Conservation (phyloP, 768 basidiomycete species). For the Lactifluus echinatus region DNA sequence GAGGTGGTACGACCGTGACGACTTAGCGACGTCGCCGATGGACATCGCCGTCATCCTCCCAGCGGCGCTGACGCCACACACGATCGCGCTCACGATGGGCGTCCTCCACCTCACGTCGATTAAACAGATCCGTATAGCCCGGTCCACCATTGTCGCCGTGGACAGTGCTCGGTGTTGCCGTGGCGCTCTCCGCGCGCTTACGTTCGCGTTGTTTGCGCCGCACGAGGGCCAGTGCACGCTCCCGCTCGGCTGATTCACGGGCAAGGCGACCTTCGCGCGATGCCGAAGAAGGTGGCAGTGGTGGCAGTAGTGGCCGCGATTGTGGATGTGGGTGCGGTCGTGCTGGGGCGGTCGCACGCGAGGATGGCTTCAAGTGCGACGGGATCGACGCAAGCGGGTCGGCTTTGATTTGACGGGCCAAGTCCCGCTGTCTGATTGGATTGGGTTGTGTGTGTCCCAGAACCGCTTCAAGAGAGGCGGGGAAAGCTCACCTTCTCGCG, state of each 20-base stretch:
- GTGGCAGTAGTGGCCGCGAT: conserved; percentile 19
- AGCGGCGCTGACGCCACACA: conserved; percentile 26
- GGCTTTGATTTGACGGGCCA: conserved; percentile 49
- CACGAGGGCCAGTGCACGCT: conserved; percentile 66
- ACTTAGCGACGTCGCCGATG: conserved; percentile 1
- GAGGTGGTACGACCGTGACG: not conserved
- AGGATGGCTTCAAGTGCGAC: conserved; percentile 45
- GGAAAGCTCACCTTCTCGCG: conserved; percentile 22
- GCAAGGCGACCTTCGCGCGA: conserved; percentile 45
- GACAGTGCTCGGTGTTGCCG: conserved; percentile 65
- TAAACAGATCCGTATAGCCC: conserved; percentile 62
- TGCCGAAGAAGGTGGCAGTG: conserved; percentile 18
- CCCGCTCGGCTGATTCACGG: conserved; percentile 70
- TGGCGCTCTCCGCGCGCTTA: conserved; percentile 53
- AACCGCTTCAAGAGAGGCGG: not conserved
- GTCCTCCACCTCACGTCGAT: conserved; percentile 61
- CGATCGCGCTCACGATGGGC: conserved; percentile 45
- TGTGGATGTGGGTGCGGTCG: conserved; percentile 17
- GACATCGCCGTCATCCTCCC: conserved; percentile 10
- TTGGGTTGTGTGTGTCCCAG: not conserved
- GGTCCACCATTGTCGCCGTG: conserved; percentile 27
- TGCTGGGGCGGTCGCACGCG: not conserved
- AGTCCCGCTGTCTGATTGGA: conserved; percentile 47
- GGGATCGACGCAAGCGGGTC: conserved; percentile 75
- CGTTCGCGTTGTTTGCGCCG: conserved; percentile 55